Base-by-base conservation (phyloP, 345 rosid genomes). In the Bruguiera parviflora region DNA sequence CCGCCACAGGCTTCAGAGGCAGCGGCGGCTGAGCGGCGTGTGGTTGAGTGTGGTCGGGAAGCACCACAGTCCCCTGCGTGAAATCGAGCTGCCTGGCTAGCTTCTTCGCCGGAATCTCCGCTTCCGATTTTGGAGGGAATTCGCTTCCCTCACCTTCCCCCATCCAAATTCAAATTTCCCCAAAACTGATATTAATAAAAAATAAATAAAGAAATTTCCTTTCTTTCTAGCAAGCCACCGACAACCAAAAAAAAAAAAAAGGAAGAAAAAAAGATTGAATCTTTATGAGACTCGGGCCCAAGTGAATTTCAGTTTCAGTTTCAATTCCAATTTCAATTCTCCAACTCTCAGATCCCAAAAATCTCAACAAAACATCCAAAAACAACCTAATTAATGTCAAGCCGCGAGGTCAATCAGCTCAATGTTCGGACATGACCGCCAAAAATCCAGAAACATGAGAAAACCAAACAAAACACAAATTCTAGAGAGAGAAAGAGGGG, bases 81-180 rank as follows among this genome's bases (percentile, higher is more conserved):
- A 95, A 95, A 88, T 92, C 96, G 63, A 95, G 96, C 82, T 95
- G 99, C 85, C 98, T 71, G 0, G 94, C 99, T 5, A 88, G 88
- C 82, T 82, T 89, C 88, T 84, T 89, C 16, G 84, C 74, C 67
- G 92, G 91, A n/a, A 72, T 55, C 25, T 79, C 83, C 57, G 58
- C 71, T 35, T 84, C 88, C 53, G 85, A 70, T 76, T 83, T 82
- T 72, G 90, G 87, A 86, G 90, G 89, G 90, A 86, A 82, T 73
- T 86, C 88, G 47, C 81, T 78, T 78, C 78, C 96, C 72, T 85
- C 92, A 9, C 85, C 87, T 57, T 88, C 92, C 71, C 82, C 86
- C 97, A 91, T 89, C 82, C 82, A 63, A 65, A 69, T 57, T 77
- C 83, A 74, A 83, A 65, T 71, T 66, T 52, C 49, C 49, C 25